Conservation (phyloP, 306 rosid species). For the Acacia crassicarpa region DNA sequence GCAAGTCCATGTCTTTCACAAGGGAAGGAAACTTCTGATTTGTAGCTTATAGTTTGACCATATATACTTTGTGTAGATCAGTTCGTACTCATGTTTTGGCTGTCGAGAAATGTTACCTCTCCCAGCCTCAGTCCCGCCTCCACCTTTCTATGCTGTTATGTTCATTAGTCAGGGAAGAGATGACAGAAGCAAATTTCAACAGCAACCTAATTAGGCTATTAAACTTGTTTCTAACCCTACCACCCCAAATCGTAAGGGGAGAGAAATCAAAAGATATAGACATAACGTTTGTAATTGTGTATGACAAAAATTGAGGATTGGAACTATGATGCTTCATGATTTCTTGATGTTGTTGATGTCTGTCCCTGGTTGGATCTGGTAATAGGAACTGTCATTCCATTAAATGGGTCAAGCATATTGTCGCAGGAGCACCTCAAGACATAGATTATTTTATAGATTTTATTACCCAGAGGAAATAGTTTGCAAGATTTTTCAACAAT, state of each 20-base stretch:
- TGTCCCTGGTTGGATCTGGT: constrained; percentile 4
- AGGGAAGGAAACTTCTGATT: not conserved
- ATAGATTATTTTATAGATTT: not conserved
- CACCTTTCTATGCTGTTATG: not conserved
- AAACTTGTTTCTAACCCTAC: not conserved
- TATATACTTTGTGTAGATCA: not conserved
- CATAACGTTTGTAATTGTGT: not conserved
- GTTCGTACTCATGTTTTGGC: not conserved
- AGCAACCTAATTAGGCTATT: not conserved
- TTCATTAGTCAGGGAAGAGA: not conserved
- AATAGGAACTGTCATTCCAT: constrained; percentile 13
- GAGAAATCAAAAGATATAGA: not conserved
- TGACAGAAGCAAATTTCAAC: not conserved
- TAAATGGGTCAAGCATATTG: not conserved
- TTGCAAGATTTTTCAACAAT: not conserved
- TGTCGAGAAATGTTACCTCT: not conserved
- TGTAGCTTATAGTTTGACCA: not conserved
- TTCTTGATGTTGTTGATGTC: not conserved
- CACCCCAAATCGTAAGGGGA: not conserved
- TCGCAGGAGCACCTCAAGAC: constrained; percentile 21
- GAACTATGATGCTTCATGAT: not conserved
- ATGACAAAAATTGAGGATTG: not conserved
- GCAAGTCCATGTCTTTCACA: not conserved
- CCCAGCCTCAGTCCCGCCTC: not conserved
- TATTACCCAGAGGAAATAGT: not conserved